These are phyloP conservation scores for Sphagnum fallax DNA, from an alignment of 228 moss, liverwort and hornwort species.

Conservation along the genomic window DNA sequence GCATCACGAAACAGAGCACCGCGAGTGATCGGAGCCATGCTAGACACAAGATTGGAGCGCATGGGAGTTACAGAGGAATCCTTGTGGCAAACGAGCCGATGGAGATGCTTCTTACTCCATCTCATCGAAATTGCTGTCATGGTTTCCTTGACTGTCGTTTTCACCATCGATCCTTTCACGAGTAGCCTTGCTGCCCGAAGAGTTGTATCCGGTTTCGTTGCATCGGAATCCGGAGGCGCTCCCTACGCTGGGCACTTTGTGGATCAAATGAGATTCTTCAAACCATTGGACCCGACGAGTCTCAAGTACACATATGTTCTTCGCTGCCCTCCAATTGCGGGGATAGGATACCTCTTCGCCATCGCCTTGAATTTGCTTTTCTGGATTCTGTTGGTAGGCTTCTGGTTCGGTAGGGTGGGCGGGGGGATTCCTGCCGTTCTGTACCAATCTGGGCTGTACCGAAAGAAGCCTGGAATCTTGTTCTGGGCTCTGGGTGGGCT, in stretches of 20 bases:
- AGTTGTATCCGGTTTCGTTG: conserved; percentile 1
- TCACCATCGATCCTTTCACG: conserved; percentile 7
- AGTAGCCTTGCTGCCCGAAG: conserved; percentile 6
- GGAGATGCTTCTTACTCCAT: conserved; percentile 10
- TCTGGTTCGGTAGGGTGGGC: not conserved
- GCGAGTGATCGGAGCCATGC: not conserved
- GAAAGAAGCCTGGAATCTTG: not conserved
- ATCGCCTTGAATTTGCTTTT: not conserved
- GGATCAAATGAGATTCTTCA: not conserved
- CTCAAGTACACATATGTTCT: not conserved
- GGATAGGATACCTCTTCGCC: not conserved
- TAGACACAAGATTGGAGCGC: not conserved
- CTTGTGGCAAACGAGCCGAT: conserved; percentile 5
- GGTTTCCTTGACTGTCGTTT: conserved; percentile 3
- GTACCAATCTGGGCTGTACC: not conserved
- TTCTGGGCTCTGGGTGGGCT: not conserved
- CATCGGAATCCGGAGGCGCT: not conserved
- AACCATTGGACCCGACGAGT: not conserved
- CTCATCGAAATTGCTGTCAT: conserved; percentile 5
- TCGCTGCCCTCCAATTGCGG: not conserved
- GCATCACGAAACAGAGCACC: not conserved
- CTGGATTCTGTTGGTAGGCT: not conserved
- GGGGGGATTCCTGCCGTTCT: not conserved
- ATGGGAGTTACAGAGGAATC: not conserved
- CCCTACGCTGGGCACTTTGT: not conserved